A percentile compares a stretch with the other conserved stretches of the same genome.
phyloP scores from a whole-genome alignment of 331 rosid species.

The Cydonia oblonga region DNA sequence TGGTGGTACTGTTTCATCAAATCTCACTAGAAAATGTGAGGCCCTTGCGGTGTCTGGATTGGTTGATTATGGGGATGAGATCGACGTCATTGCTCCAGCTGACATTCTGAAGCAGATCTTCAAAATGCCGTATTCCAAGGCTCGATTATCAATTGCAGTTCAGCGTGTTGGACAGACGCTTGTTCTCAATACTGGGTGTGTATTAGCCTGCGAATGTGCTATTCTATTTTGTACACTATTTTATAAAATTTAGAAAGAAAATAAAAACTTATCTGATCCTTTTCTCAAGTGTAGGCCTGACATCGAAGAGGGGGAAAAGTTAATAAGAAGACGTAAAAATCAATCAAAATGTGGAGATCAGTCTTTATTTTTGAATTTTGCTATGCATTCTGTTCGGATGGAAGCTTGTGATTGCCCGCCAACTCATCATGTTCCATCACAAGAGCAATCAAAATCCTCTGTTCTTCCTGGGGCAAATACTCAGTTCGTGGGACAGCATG shows the following conservation, averaged over 20 bases:
- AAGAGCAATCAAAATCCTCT: slow-evolving; percentile 48
- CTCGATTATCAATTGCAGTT: slow-evolving; percentile 77
- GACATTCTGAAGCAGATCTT: slow-evolving; percentile 93
- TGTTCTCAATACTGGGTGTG: slow-evolving; percentile 81
- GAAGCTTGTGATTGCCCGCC: slow-evolving; percentile 99
- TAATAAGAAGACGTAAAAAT: slow-evolving; percentile 69
- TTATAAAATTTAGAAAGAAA: background rate
- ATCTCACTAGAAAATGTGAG: slow-evolving; percentile 74
- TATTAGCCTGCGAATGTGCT: background rate
- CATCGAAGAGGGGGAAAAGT: slow-evolving; percentile 87
- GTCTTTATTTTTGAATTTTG: slow-evolving; percentile 81
- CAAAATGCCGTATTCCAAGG: slow-evolving; percentile 93
- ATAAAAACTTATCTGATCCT: background rate
- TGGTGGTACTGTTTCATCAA: slow-evolving; percentile 58
- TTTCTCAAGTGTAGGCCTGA: slow-evolving; percentile 58
- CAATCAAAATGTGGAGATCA: slow-evolving; percentile 82
- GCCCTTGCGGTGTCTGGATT: slow-evolving; percentile 86
- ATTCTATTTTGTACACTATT: background rate
- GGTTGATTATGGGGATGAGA: slow-evolving; percentile 89
- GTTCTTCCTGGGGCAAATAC: slow-evolving; percentile 64
- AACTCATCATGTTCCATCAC: slow-evolving; percentile 46
- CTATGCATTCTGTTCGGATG: slow-evolving; percentile 95
- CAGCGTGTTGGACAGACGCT: slow-evolving; percentile 88
- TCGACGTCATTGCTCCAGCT: slow-evolving; percentile 88
- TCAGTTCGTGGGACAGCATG: slow-evolving; percentile 44